A percentile compares a stretch with the other conserved stretches of the same genome.
phyloP scores from a whole-genome alignment of 2,329 filamentous ascomycete species.

The Scedosporium apiospermum region DNA sequence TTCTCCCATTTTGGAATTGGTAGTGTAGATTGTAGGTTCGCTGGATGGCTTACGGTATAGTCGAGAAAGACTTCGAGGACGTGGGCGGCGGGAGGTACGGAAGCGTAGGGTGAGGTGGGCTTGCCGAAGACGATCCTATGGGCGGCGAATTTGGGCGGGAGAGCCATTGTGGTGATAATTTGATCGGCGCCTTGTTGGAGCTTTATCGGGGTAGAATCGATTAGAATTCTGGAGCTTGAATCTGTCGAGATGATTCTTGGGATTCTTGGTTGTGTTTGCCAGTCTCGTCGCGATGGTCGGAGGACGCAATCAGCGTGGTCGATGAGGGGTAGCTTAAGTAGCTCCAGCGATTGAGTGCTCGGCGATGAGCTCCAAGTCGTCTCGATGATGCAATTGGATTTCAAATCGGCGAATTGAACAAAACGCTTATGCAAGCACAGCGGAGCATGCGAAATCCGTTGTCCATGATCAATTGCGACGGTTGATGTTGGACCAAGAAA shows the following conservation, averaged over 20 bases:
- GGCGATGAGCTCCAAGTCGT: background rate
- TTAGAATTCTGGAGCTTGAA: background rate
- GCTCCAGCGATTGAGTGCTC: background rate
- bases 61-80: conserved; percentile 66
- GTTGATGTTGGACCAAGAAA: background rate
- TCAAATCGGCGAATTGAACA: background rate
- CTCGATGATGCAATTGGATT: background rate
- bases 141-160: conserved; percentile 68
- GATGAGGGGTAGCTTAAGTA: background rate
- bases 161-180: conserved; percentile 47
- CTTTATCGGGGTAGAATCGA: too few species aligned
- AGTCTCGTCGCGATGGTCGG: background rate
- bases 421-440: background rate
- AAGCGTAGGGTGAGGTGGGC: conserved; percentile 21
- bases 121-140: conserved; percentile 50
- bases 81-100: conserved; percentile 38
- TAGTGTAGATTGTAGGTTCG: background rate
- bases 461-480: too few species aligned
- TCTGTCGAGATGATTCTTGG: background rate
- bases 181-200: background rate
- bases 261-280: background rate
- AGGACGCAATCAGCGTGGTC: background rate
- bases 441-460: too few species aligned
- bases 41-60: conserved; percentile 48
- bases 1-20: background rate